Evolutionary conservation across 176 grass and related monocot species (phyloP), one percentile per base, ranked within the genome.

Genomic region (Triticum dicoccoides): DNA sequence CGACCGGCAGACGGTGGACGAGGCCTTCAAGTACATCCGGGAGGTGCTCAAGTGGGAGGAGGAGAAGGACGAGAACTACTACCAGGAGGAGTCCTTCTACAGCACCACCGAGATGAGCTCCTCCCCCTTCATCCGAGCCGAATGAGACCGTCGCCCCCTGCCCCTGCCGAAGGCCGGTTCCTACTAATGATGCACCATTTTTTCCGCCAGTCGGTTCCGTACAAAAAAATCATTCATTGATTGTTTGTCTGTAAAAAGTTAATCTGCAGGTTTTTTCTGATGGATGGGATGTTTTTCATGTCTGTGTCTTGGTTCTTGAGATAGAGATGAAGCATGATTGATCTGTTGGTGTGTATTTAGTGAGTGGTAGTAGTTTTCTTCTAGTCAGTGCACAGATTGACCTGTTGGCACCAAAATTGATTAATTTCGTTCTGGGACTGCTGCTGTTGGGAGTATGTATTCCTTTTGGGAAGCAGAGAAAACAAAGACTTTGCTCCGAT

Each of bases 81-180:
- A 65, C 84, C 89, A 87, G 5, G 92, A 94, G 3, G 91, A 92
- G 14, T 98, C 96, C 3, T 95, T 92, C 85, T 98, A 94, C 39
- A 95, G 92, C 86, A 98, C 96, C 37, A 98, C 96, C 5, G 96
- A 98, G 75, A 79, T 96, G 84, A 96, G 93, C 70, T 94, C 93
- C 30, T 96, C 96, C 2, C 93, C 90, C 8, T 91, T 92, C 69
- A 89, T 96, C 88, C 85, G 92, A 85, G 91, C 89, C 12, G 93
- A 98, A 85, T 95, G 80, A 92, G 54, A 0, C 37, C 1, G 42
- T 30, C 45, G 34, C 5, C 34, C 34, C 34, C 34, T 35, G 34
- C 34, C 34, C 34, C 37, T 14, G 25, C 8, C 12, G 5, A 24
- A 73, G 38, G 69, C 71, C 23, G 23, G 24, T 15, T 76, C 45